These are phyloP conservation scores for Lyophyllum atratum DNA, from an alignment of 768 basidiomycete genomes.

Conservation along the genomic window DNA sequence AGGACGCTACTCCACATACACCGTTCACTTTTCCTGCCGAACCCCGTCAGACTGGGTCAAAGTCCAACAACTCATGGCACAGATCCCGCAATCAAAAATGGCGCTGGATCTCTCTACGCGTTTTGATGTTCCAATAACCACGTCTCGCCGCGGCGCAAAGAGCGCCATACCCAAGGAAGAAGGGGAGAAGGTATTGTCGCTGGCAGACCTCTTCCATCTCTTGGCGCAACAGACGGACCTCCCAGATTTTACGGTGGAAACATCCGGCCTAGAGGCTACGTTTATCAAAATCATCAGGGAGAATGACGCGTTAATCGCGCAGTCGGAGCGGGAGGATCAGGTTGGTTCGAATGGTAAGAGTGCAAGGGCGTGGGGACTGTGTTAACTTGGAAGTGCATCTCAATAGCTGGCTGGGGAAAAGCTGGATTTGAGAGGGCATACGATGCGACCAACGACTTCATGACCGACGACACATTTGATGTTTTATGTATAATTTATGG, in stretches of 20 bases:
- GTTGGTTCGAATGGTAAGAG: background rate
- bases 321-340: background rate
- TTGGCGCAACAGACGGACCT: background rate
- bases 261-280: background rate
- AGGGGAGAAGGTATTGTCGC: background rate
- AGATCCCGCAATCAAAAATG: constrained; percentile 59
- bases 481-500: too few relatives aligned
- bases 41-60: constrained; percentile 63
- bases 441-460: too few relatives aligned
- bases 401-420: too few relatives aligned
- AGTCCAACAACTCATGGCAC: constrained; percentile 54
- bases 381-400: too few relatives aligned
- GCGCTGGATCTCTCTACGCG: constrained; percentile 75
- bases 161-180: background rate
- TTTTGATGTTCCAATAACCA: constrained; percentile 63
- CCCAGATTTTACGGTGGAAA: background rate
- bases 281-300: background rate
- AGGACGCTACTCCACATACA: constrained; percentile 71
- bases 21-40: constrained; percentile 22
- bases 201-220: background rate
- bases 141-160: background rate
- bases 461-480: too few relatives aligned
- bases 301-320: background rate
- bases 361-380: too few relatives aligned
- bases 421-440: too few relatives aligned